Base-by-base conservation (phyloP, 805 yeast species). In the Pichia gijzeniarum region DNA sequence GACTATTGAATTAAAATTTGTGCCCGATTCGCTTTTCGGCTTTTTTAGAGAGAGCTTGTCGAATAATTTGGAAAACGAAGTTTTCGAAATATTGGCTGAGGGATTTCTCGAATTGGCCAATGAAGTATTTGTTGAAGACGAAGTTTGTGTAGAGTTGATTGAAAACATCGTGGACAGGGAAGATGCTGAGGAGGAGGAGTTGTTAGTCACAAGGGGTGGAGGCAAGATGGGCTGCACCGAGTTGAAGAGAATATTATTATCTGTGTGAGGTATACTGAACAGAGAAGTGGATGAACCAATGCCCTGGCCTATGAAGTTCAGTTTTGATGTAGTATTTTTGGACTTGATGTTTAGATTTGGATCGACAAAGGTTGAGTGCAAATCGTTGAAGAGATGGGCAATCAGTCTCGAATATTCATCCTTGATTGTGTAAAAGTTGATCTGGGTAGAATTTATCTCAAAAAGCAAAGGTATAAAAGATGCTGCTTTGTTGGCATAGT, bases 391-490 rank as follows among this genome's bases (percentile, higher is more conserved):
- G 27, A 53, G 53, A 40, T 53, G 48, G 4, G 49, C 40, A 1
- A 59, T 57, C 20, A 32, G 51, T 31, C 44, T 53, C 16, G 39
- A 43, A 27, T 49, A 50, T 7, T 43, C 33, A 7, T 50, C 42
- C 12, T 43, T 41, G 1, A 64, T 6, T 5, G 44, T 35, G 38
- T 60, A 60, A 12, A 64, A 31, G 45, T 60, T 60, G 20, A 64
- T 47, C 35, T 56, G 60, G 1, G 68, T 64, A 7, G 67, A 63
- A 45, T 64, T 62, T 30, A 64, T 51, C 42, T 62, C 67, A 7
- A 62, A 25, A 0, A 64, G 33, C 3, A 57, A 50, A 1, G 68
- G 67, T 20, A 46, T 30, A 37, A 50, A 38, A 17, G 37, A 25
- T 8, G 30, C 10, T 25, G 28, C 4, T 17, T 28, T 25, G 21